Evolutionary conservation across 768 basidiomycete species (phyloP).

Genomic region (Russula olivacea): DNA sequence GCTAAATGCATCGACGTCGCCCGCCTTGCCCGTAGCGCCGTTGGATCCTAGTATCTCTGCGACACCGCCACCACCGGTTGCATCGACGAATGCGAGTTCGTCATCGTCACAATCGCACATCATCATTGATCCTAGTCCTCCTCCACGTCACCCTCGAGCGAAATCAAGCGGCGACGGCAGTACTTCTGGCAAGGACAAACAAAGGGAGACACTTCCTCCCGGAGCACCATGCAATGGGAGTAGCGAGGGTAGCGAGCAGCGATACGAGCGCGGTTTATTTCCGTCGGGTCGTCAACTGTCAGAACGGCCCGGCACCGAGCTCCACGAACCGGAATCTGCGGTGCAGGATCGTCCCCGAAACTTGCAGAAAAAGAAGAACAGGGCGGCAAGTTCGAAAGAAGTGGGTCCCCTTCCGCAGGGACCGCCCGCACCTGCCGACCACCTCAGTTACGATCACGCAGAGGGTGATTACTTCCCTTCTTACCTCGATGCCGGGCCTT

Average conservation of each 20-base stretch:
- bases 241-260: neutral
- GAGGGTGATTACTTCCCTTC: constrained; percentile 2
- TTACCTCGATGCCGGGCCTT: neutral
- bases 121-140: neutral
- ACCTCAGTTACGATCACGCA: constrained; percentile 1
- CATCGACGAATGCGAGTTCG: neutral
- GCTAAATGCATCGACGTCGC: too few relatives aligned
- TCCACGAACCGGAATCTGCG: neutral
- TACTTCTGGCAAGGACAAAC: neutral
- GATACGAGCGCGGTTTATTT: neutral
- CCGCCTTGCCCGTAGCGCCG: neutral
- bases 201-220: neutral
- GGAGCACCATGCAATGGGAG: neutral
- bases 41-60: neutral
- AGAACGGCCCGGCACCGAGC: neutral
- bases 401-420: neutral
- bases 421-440: neutral
- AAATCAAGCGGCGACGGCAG: neutral
- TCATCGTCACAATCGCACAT: neutral
- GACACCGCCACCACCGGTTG: neutral
- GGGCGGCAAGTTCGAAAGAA: neutral
- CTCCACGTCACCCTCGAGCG: neutral
- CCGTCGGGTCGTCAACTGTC: neutral
- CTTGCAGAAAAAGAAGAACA: neutral
- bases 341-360: neutral